Evolutionary conservation across 371 early-diverging fungal species (phyloP), one percentile per base, ranked within the genome.

Genomic region (Nematocida ironsii): DNA sequence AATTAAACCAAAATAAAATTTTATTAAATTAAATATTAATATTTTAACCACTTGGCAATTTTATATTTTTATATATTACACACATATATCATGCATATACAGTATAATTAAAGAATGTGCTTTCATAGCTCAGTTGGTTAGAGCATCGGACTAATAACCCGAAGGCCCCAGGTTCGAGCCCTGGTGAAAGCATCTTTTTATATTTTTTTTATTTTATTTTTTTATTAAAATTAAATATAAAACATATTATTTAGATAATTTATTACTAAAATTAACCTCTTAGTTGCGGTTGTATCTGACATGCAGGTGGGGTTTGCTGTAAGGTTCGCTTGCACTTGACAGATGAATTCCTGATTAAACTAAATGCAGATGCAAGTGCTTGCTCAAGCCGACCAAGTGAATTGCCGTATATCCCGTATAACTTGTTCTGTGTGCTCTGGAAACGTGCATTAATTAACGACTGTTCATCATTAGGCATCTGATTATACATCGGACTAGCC

Each of bases 101-200:
- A 33, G 33, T 33, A 0, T 33, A 62, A 62, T 7, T 50, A 66
- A 73, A 61, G 44, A 47, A 50, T 75, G 76, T 57, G 80, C 80
- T 78, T 78, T 78, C 80, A 78, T 78, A 78, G 80, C 80, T 78
- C 80, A 78, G 80, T 78, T 70, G 80, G 80, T 78, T 78, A 78
- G 80, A 78, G 80, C 80, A 78, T 78, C 80, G 80, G 80, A 70
- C 80, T 78, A 78, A 78, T 78, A 78, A 78, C 71, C 80, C 80
- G 80, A 78, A 78, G 80, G 80, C 72, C 80, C 80, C 80, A 78
- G 80, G 80, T 78, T 78, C 80, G 80, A 78, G 80, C 69, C 80
- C 80, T 78, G 80, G 80, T 78, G 80, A 78, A 78, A 78, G 80
- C 80, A 78, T 78, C 44, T 70, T 75, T 75, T 75, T 45, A 0